Base-by-base conservation (phyloP, 768 basidiomycete genomes). In the Dioszegia aurantiaca region DNA sequence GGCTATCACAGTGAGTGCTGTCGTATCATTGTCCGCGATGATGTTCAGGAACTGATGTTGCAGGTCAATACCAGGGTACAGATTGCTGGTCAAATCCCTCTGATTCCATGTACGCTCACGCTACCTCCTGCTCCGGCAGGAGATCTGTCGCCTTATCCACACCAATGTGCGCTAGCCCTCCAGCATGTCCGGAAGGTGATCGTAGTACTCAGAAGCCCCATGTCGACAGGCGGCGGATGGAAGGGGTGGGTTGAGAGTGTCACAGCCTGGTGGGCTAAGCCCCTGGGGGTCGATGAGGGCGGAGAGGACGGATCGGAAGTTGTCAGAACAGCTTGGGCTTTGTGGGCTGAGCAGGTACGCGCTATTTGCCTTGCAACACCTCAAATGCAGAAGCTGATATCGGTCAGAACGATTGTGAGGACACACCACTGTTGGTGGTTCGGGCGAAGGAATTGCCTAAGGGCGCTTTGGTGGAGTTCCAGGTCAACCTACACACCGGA, bases 41-140 rank as follows among this genome's bases (percentile, higher is more conserved):
- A n/a, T 54, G 41, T 36, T 26, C 17, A 28, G 8, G 11, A 26
- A 46, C 51, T 53, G 51, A 53, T 24, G 17, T 27, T 17, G 26
- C 59, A 52, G 91, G 85, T 83, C 43, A 84, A 83, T 62, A 83
- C 87, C 51, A 83, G 83, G 4, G 78, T 91, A n/a, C 90, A 89
- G 64, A 80, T 98, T 56, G 95, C 95, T 0, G 95, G 95, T 3
- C 95, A 99, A 73, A 98, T 99, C 44, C 90, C 90, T 0, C 80
- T 99, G 21, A 80, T 92, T 28, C 94, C 95, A 0, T 79, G 84
- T 44, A 84, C 79, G 44, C 80, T 97, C 27, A 71, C 80, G 1
- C 79, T 98, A 2, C 87, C 92, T 9, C 76, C 80, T 1, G 83
- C 86, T 0, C 54, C 55, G 31, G 26, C 58, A 9, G 27, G 52